Evolutionary conservation across 306 rosid species (phyloP).

Genomic region (Dalbergia cochinchinensis): DNA sequence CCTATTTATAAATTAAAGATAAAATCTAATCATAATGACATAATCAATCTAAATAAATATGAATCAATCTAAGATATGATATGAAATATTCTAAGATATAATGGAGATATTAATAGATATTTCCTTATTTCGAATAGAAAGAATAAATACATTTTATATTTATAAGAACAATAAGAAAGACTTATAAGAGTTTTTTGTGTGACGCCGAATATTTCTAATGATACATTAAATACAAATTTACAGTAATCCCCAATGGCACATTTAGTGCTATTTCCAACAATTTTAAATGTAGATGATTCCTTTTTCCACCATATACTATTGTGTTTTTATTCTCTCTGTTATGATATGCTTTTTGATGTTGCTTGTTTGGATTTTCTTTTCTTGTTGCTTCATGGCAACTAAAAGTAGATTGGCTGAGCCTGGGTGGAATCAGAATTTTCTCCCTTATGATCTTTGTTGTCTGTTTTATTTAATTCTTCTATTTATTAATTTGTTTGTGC

Average conservation of each 20-base stretch:
- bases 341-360: conserved; percentile 25
- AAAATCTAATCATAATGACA: no score
- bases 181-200: not conserved
- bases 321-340: not conserved
- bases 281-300: not conserved
- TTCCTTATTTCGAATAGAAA: no score
- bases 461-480: conserved; percentile 28
- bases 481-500: conserved; percentile 46
- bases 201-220: not conserved
- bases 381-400: conserved; percentile 23
- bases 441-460: conserved; percentile 5
- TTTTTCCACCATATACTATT: not conserved
- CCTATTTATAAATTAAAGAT: no score
- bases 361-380: conserved; percentile 25
- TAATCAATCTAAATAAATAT: no score
- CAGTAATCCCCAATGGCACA: not conserved
- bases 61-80: no score
- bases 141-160: not conserved
- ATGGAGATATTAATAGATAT: no score
- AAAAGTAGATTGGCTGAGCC: conserved; percentile 3
- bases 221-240: not conserved
- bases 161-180: not conserved
- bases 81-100: no score
- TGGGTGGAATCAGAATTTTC: not conserved
- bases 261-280: no score